These are phyloP conservation scores for Glaciozyma antarctica DNA, from an alignment of 768 basidiomycete species.

Conservation along the genomic window DNA sequence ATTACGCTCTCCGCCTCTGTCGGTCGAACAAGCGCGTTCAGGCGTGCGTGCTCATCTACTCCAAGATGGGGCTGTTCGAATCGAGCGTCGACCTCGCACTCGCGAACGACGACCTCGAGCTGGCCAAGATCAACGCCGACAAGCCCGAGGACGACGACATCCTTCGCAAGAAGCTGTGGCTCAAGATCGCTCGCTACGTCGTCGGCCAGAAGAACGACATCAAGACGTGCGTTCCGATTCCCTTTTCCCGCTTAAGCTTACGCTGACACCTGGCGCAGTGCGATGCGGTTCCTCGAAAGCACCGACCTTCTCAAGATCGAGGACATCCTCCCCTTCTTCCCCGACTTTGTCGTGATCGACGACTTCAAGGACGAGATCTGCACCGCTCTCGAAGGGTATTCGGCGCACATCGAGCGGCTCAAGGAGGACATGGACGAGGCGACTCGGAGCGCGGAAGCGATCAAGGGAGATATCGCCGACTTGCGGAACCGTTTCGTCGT, in stretches of 20 bases:
- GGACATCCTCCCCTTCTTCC: constrained; percentile 98
- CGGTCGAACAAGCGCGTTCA: constrained; percentile 69
- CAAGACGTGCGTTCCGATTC: constrained; percentile 63
- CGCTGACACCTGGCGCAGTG: constrained; percentile 47
- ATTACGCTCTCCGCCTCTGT: constrained; percentile 89
- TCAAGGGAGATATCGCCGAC: constrained; percentile 74
- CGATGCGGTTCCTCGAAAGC: constrained; percentile 92
- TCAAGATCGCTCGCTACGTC: constrained; percentile 97
- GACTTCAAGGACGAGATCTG: constrained; percentile 99
- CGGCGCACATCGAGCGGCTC: constrained; percentile 75
- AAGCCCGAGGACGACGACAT: constrained; percentile 73
- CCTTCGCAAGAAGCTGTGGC: constrained; percentile 85
- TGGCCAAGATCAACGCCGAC: constrained; percentile 91
- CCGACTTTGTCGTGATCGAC: constrained; percentile 97
- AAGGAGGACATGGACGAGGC: constrained; percentile 96
- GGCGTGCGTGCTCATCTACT: constrained; percentile 91
- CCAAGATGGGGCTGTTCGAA: constrained; percentile 95
- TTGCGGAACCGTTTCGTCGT: constrained; percentile 85
- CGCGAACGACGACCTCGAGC: constrained; percentile 84
- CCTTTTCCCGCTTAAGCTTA: neutral
- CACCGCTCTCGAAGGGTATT: constrained; percentile 86
- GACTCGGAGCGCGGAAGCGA: constrained; percentile 79
- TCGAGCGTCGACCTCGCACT: constrained; percentile 91
- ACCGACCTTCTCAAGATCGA: constrained; percentile 94
- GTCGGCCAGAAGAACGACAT: constrained; percentile 98